These are phyloP conservation scores for Dovyalis caffra DNA, from an alignment of 345 rosid genomes.

Conservation along the genomic window DNA sequence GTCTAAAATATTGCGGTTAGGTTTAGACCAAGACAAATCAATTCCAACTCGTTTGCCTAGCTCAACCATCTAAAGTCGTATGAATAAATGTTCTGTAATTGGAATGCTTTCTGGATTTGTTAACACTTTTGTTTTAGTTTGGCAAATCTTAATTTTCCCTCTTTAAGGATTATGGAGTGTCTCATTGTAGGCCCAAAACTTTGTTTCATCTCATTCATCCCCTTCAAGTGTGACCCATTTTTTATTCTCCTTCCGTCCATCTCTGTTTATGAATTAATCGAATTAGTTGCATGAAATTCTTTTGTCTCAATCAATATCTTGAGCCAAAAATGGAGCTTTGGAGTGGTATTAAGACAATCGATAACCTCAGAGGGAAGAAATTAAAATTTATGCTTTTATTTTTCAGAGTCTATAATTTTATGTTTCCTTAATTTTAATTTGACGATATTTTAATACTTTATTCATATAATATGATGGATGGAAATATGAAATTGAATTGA, in stretches of 20 bases:
- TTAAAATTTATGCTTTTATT: too few relatives aligned
- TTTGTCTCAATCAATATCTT: background rate
- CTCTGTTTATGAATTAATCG: background rate
- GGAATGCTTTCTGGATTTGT: background rate
- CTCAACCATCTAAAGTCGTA: background rate
- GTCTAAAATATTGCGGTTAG: background rate
- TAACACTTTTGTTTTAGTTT: background rate
- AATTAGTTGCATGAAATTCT: background rate
- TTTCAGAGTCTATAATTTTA: too few relatives aligned
- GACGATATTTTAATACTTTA: too few relatives aligned
- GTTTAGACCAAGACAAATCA: too few relatives aligned
- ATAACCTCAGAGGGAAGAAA: too few relatives aligned
- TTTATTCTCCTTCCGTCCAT: background rate
- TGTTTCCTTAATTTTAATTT: too few relatives aligned
- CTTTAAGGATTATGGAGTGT: background rate
- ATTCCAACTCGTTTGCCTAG: background rate
- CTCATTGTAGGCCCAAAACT: background rate
- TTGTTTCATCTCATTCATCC: background rate
- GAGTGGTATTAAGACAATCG: too few relatives aligned
- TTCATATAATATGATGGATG: too few relatives aligned
- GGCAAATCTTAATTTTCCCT: background rate
- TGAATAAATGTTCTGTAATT: background rate
- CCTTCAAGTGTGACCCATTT: background rate
- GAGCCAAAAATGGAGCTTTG: too few relatives aligned
- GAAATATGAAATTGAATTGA: too few relatives aligned